Base-by-base conservation (phyloP, 2,329 filamentous ascomycete genomes). In the Helotiales sp. region DNA sequence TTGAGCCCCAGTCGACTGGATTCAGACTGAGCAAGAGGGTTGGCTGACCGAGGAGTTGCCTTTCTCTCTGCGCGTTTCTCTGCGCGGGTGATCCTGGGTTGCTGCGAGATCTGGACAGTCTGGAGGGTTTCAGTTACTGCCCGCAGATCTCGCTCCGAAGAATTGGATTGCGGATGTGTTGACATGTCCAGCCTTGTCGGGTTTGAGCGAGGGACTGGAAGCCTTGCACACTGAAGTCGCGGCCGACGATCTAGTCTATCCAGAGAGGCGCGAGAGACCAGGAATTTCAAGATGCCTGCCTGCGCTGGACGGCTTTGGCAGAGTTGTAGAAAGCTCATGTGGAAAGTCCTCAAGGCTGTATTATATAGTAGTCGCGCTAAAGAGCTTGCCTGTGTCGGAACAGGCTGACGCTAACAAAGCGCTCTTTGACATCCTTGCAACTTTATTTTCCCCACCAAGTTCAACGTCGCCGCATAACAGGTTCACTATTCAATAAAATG, bases 401-500 rank as follows among this genome's bases (percentile, higher is more conserved):
- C n/a, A n/a, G n/a, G n/a, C n/a, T n/a, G n/a, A n/a, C n/a, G n/a
- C 17, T 17, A 5, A 40, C 24, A 9, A 8, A 19, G 36, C 36
- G 36, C 36, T n/a, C 36, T 40, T 40, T 19, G n/a, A 15, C 12
- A 25, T 6, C 40, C 40, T 13, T 44, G 40, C 40, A 44, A 44
- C 22, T 44, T 44, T 44, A 25, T 44, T 52, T 52, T 36, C 19
- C 36, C 27, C 3, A 27, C 12, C 27, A 15, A 47, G 44, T 15
- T 19, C 17, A 31, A 55, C 22, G 12, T 6, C 17, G 10, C 17
- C 3, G 17, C 1, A 8, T 40, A 22, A 7, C 19, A 12, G 12
- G 40, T 15, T 12, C 40, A 13, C 12, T 15, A 13, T 25, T 3
- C 22, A 15, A 25, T 57, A 61, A 31, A 53, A 67, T 72, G 70